A percentile compares a stretch with the other conserved stretches of the same genome.
Conservation (phyloP, 129 eudicot species). For the Helichrysum umbraculigerum region DNA sequence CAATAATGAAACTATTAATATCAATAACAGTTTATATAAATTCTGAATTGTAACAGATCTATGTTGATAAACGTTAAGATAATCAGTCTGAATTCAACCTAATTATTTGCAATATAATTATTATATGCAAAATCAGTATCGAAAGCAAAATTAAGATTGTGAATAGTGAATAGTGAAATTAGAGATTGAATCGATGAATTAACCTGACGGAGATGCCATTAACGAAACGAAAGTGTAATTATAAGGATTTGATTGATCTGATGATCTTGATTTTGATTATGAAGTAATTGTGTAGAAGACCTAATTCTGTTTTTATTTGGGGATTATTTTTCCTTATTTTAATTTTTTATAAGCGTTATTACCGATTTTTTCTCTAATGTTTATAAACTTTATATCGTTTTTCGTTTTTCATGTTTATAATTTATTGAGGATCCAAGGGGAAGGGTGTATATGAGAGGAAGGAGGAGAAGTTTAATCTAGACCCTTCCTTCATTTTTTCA, state of each 20-base stretch:
- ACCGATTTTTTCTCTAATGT: not conserved
- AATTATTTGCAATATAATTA: constrained; percentile 1
- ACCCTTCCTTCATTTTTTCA: no score
- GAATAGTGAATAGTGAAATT: not conserved
- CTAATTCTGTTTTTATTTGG: constrained; percentile 4
- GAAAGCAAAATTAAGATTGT: constrained; percentile 7
- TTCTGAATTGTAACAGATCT: constrained; percentile 2
- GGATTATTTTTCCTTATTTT: constrained; percentile 1
- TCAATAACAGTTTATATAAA: not conserved
- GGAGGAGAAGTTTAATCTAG: no score
- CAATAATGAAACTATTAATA: no score
- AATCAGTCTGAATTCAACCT: not conserved
- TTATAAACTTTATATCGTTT: no score
- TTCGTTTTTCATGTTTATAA: no score
- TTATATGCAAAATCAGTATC: not conserved
- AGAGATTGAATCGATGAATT: not conserved
- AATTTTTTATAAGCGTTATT: not conserved
- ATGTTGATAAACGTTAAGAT: not conserved
- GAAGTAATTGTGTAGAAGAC: constrained; percentile 23
- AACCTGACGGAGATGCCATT: constrained; percentile 43
- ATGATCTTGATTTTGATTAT: not conserved
- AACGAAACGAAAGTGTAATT: constrained; percentile 13
- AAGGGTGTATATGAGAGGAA: no score
- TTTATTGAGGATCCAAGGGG: no score
- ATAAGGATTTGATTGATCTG: constrained; percentile 21